A percentile compares a stretch with the other conserved stretches of the same genome.
phyloP scores from a whole-genome alignment of 2,329 filamentous ascomycete genomes.

The Pseudogymnoascus sp. region DNA sequence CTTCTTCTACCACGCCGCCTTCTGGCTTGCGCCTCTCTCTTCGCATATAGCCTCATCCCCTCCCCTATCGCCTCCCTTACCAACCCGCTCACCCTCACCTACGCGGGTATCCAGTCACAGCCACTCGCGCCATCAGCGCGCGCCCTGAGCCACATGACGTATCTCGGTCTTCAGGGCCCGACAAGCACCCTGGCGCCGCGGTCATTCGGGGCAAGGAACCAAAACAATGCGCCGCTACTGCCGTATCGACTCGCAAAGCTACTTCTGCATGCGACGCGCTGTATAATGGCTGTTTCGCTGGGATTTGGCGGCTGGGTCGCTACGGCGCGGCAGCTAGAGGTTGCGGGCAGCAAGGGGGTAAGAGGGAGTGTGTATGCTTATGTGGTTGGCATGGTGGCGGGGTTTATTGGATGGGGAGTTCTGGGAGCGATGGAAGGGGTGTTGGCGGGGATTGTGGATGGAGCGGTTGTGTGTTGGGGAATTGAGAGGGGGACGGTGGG shows the following conservation, averaged over 20 bases:
- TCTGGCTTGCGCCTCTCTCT: constrained; percentile 54
- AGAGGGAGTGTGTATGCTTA: constrained; percentile 90
- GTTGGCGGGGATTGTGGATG: constrained; percentile 78
- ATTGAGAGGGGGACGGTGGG: constrained; percentile 69
- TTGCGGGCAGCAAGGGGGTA: constrained; percentile 43
- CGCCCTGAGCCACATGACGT: constrained; percentile 72
- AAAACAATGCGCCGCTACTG: constrained; percentile 50
- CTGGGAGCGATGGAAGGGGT: constrained; percentile 86
- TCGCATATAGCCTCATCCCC: constrained; percentile 73
- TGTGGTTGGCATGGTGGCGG: constrained; percentile 83
- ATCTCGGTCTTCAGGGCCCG: constrained; percentile 64
- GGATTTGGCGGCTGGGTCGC: constrained; percentile 97
- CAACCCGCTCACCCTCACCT: constrained; percentile 86
- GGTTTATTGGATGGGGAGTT: constrained; percentile 90
- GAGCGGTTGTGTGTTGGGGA: constrained; percentile 86
- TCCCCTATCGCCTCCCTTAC: constrained; percentile 78
- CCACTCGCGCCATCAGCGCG: constrained; percentile 69
- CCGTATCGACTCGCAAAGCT: constrained; percentile 89
- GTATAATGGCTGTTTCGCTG: constrained; percentile 82
- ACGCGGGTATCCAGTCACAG: constrained; percentile 87
- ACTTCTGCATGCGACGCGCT: constrained; percentile 79
- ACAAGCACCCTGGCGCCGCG: constrained; percentile 62
- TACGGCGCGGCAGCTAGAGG: constrained; percentile 68
- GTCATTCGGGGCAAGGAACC: constrained; percentile 38
- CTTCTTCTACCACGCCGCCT: constrained; percentile 70